phyloP scores from a whole-genome alignment of 306 rosid genomes.

The Castanea mollissima region DNA sequence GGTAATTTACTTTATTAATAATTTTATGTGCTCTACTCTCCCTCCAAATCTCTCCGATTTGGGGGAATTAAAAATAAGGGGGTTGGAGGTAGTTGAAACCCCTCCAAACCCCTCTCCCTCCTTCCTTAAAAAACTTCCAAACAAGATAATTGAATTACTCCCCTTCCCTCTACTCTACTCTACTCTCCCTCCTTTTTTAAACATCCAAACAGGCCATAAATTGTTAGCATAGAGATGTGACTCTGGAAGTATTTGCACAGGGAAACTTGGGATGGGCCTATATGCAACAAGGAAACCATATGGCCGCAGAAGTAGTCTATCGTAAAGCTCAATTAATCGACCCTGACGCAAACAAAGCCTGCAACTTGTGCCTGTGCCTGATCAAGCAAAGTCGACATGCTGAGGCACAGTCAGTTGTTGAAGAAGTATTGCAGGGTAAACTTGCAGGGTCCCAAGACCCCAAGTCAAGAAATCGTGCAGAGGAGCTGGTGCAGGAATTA shows the following conservation, averaged over 20 bases:
- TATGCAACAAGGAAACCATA: conserved; percentile 70
- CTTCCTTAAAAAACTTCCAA: too few species aligned
- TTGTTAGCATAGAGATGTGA: not conserved
- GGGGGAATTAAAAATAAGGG: too few species aligned
- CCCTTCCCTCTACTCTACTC: too few species aligned
- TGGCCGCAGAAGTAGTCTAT: conserved; percentile 72
- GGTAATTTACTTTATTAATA: too few species aligned
- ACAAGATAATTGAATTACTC: too few species aligned
- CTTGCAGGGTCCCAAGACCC: conserved; percentile 52
- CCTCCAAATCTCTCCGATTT: too few species aligned
- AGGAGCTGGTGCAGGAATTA: conserved; percentile 47
- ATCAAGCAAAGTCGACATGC: conserved; percentile 53
- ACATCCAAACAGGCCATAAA: too few species aligned
- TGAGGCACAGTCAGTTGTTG: conserved; percentile 51
- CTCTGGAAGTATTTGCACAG: conserved; percentile 28
- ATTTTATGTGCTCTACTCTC: too few species aligned
- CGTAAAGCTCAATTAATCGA: conserved; percentile 79
- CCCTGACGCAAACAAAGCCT: conserved; percentile 81
- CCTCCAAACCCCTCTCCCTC: too few species aligned
- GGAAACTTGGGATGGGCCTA: conserved; percentile 98
- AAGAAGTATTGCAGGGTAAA: conserved; percentile 43
- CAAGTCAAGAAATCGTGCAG: conserved; percentile 51
- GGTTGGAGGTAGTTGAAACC: too few species aligned
- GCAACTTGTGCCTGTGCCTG: conserved; percentile 69
- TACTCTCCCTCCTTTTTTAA: too few species aligned